Percentiles rank a stretch among this genome's conserved stretches.
Evolutionary conservation across 495 filamentous ascomycete genomes (phyloP).

Genomic region (Chaetomium fimeti): DNA sequence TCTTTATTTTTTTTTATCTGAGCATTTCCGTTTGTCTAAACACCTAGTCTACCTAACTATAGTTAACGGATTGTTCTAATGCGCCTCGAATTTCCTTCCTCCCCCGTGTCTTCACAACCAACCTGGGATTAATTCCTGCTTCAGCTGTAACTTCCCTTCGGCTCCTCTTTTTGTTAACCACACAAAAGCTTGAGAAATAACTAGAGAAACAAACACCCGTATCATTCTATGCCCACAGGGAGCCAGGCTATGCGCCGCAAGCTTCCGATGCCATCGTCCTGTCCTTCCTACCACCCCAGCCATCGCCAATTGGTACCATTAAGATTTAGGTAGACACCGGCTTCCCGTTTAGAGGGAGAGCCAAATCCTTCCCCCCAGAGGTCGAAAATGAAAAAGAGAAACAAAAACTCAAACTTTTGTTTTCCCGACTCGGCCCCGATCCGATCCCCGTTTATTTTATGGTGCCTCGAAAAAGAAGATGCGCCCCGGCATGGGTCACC

Average conservation of each 20-base stretch:
- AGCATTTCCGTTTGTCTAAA: slow-evolving; percentile 23
- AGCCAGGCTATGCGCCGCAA: neutral
- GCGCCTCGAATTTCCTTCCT: slow-evolving; percentile 9
- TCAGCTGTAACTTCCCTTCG: neutral
- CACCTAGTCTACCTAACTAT: slow-evolving; percentile 36
- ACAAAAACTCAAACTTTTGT: slow-evolving; percentile 23
- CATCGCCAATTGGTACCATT: slow-evolving; percentile 17
- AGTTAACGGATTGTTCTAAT: slow-evolving; percentile 33
- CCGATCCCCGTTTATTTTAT: slow-evolving; percentile 11
- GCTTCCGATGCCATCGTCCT: neutral
- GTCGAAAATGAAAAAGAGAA: slow-evolving; percentile 13
- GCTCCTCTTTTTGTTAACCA: neutral
- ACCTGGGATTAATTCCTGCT: neutral
- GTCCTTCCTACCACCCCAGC: neutral
- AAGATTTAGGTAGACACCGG: slow-evolving; percentile 16
- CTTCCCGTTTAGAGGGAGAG: neutral
- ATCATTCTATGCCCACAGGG: neutral
- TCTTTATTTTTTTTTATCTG: neutral
- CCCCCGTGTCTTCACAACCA: neutral
- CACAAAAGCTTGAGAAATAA: neutral
- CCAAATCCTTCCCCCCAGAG: neutral
- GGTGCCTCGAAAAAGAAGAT: slow-evolving; percentile 13
- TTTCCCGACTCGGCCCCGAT: slow-evolving; percentile 10
- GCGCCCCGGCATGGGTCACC: slow-evolving; percentile 8
- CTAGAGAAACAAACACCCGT: neutral